phyloP scores from a whole-genome alignment of 1,284 basidiomycete species.

The Cryptococcus sp. region DNA sequence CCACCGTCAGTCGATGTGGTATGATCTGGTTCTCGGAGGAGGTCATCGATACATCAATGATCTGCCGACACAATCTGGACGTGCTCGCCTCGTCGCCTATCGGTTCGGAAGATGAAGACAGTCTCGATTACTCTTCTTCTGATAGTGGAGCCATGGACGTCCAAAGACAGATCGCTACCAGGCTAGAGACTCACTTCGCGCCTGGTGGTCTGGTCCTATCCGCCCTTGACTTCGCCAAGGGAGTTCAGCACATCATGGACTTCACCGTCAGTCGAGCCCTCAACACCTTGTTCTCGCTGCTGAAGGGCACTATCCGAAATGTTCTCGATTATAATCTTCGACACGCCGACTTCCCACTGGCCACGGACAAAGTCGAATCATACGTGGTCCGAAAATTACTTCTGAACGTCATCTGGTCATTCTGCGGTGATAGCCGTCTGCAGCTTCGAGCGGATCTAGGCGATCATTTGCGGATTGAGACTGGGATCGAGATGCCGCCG shows the following conservation, averaged over 20 bases:
- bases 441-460: constrained; percentile 87
- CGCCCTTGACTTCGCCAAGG: constrained; percentile 73
- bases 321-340: constrained; percentile 92
- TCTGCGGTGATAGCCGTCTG: constrained; percentile 90
- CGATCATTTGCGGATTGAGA: constrained; percentile 76
- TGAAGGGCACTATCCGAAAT: constrained; percentile 94
- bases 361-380: constrained; percentile 75
- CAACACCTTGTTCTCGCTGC: constrained; percentile 90
- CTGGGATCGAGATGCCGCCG: constrained; percentile 83
- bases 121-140: constrained; percentile 55
- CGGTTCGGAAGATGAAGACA: constrained; percentile 86
- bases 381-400: constrained; percentile 89
- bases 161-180: constrained; percentile 72
- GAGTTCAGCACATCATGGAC: constrained; percentile 97
- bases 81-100: constrained; percentile 72
- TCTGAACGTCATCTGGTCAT: constrained; percentile 94
- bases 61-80: constrained; percentile 83
- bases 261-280: constrained; percentile 89
- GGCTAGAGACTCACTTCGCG: constrained; percentile 77
- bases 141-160: constrained; percentile 59
- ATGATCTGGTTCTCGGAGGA: constrained; percentile 99
- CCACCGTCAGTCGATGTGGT: constrained; percentile 98
- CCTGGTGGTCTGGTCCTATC: constrained; percentile 74
- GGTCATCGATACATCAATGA: constrained; percentile 84
- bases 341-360: constrained; percentile 90